Base-by-base conservation (phyloP, 257 asterid genomes). In the Capsicum baccatum region DNA sequence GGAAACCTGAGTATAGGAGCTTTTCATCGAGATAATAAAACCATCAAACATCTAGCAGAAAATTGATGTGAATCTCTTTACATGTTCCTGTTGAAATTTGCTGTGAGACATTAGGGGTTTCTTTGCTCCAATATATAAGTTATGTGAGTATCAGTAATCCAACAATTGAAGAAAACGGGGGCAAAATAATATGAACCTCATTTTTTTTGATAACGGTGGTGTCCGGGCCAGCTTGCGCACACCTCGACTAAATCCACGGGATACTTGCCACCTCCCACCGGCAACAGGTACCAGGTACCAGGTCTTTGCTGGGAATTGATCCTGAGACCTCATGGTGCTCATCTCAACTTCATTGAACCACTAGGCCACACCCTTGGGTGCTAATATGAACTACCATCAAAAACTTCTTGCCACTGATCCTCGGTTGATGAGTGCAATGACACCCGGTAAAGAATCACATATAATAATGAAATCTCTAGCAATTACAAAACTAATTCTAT, bases 21-120 rank as follows among this genome's bases (percentile, higher is more conserved):
- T 21, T 19, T 55, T 74, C 59, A 14, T 21, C 6, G 10, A 15
- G n/a, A 74, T 14, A 12, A 21, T 50, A 80, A 54, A 54, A 47
- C 57, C 44, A 47, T 47, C 50, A 80, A 79, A 85, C 79, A 73
- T 39, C 83, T 71, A 48, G 8, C 54, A 57, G 70, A 87, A 83
- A 86, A 87, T 89, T 79, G 78, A 84, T 85, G 88, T 86, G 90
- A 86, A 86, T 85, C 84, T 55, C 74, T 83, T 83, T 81, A 86
- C 89, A 84, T 85, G 84, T 85, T 88, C 92, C 88, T 87, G 87
- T 86, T 91, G 91, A 91, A 89, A 89, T 85, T 85, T 89, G 86
- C 82, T 55, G 91, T 33, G 86, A 83, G 79, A 88, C 55, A 84
- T 64, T 66, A 71, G 82, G 62, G 79, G 83, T 87, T 91, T 84